Evolutionary conservation across 169 alveolate genomes (phyloP), one percentile per base, ranked within the genome.

Genomic region (Fabrea salina): DNA sequence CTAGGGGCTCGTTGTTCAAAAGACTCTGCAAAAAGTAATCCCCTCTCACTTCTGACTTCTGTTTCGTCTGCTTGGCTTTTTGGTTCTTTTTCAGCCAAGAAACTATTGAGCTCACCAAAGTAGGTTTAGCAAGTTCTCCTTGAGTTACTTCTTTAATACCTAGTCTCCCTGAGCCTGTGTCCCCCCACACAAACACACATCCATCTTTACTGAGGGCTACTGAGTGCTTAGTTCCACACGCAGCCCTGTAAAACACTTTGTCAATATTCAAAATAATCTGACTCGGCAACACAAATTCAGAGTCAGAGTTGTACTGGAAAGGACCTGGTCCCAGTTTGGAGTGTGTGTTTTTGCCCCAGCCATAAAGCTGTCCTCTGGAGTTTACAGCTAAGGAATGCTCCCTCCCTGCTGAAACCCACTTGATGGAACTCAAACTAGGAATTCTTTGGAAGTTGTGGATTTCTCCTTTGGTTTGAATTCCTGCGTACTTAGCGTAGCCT

Each of bases 401-500:
- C 35, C 27, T 53, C 13, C 81, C 58, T 4, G 43, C 71, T 13
- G 68, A 16, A 27, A 74, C 54, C 0, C 22, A 0, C 25, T n/a
- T 54, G 2, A 74, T 50, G 13, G 27, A 2, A 33, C 30, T 33
- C 11, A 74, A 30, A 27, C 33, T 19, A 11, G 4, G 0, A 5
- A 74, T 32, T 74, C 35, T 74, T 13, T 25, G 25, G 39, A 74
- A 74, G 3, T 51, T 19, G 35, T 2, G 13, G 54, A 56, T 71
- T 53, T 74, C 71, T 16, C 58, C 58, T 1, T 53, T 30, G 41
- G 37, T 16, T 27, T 43, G 37, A 3, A 74, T n/a, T 1, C 72
- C 81, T n/a, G 57, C 68, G 40, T 30, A 74, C 22, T 51, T 74
- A 51, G 40, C 71, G n/a, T 35, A 40, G n/a, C 81, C 81, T 16